Conservation (phyloP, 129 eudicot species). For the Glebionis coronaria region DNA sequence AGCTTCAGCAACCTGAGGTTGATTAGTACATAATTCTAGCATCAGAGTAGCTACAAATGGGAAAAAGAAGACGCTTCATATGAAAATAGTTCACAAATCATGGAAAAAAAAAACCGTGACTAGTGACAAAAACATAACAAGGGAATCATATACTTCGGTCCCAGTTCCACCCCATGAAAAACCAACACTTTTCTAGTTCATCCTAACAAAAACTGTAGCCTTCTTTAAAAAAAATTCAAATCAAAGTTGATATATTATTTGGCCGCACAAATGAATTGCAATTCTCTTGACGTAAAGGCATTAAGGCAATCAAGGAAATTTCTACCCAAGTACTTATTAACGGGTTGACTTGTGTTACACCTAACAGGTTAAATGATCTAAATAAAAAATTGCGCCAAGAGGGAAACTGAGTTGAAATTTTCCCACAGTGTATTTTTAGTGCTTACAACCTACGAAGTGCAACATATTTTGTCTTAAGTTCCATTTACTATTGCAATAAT, state of each 20-base stretch:
- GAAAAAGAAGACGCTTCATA: background rate
- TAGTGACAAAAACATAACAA: background rate
- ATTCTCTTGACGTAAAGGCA: no score
- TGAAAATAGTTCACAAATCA: background rate
- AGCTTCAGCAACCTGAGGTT: conserved; percentile 78
- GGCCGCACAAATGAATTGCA: no score
- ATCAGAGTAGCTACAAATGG: background rate
- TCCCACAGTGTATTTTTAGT: background rate
- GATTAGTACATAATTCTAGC: background rate
- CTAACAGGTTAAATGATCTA: background rate
- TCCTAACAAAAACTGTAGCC: background rate
- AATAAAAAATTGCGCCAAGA: background rate
- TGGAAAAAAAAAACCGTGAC: conserved; percentile 8
- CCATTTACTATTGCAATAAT: background rate
- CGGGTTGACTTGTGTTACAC: background rate
- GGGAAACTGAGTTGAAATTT: conserved; percentile 2
- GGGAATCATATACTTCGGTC: background rate
- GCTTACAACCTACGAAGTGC: background rate
- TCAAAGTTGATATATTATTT: no score
- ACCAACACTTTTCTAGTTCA: no score
- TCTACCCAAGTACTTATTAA: background rate
- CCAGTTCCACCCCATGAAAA: no score
- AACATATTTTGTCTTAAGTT: background rate
- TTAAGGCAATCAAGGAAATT: background rate
- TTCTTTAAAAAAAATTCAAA: background rate